phyloP scores from a whole-genome alignment of 495 filamentous ascomycete genomes.

The Tuber calosporum region DNA sequence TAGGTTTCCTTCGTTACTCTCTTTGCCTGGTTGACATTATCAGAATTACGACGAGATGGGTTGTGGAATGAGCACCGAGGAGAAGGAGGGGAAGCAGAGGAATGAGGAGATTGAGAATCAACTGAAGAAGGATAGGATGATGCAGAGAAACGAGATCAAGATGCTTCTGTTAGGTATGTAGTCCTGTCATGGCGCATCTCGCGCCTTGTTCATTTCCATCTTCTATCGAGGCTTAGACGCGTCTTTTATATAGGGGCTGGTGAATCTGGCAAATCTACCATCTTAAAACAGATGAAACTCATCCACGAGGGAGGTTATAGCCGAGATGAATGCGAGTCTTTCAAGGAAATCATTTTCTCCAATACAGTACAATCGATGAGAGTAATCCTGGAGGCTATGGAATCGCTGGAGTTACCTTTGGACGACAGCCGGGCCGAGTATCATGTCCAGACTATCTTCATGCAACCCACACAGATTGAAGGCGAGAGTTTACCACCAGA shows the following conservation, averaged over 20 bases:
- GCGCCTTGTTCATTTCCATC: background rate
- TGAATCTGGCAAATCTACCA: slow-evolving; percentile 99
- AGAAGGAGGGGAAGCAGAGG: slow-evolving; percentile 98
- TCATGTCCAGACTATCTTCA: slow-evolving; percentile 91
- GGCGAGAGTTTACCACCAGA: slow-evolving; percentile 90
- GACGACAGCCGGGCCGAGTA: slow-evolving; percentile 84
- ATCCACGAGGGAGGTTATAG: slow-evolving; percentile 77
- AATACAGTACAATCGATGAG: slow-evolving; percentile 96
- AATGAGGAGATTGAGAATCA: slow-evolving; percentile 99
- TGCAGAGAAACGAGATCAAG: slow-evolving; percentile 97
- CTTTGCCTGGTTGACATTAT: slow-evolving; percentile 7
- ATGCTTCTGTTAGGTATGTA: slow-evolving; percentile 91
- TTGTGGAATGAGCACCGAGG: slow-evolving; percentile 99
- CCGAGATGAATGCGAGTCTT: slow-evolving; percentile 69
- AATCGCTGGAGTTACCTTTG: slow-evolving; percentile 79
- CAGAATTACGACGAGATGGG: slow-evolving; percentile 68
- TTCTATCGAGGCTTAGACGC: slow-evolving; percentile 10
- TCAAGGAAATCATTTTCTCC: slow-evolving; percentile 97
- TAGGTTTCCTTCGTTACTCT: slow-evolving; percentile 1
- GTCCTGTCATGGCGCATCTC: background rate
- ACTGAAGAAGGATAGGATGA: slow-evolving; percentile 89
- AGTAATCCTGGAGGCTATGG: slow-evolving; percentile 93
- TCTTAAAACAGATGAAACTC: slow-evolving; percentile 98
- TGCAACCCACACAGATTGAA: slow-evolving; percentile 91
- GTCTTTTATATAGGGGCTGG: slow-evolving; percentile 65